Base-by-base conservation (phyloP, 2,329 filamentous ascomycete genomes). In the Scedosporium apiospermum region DNA sequence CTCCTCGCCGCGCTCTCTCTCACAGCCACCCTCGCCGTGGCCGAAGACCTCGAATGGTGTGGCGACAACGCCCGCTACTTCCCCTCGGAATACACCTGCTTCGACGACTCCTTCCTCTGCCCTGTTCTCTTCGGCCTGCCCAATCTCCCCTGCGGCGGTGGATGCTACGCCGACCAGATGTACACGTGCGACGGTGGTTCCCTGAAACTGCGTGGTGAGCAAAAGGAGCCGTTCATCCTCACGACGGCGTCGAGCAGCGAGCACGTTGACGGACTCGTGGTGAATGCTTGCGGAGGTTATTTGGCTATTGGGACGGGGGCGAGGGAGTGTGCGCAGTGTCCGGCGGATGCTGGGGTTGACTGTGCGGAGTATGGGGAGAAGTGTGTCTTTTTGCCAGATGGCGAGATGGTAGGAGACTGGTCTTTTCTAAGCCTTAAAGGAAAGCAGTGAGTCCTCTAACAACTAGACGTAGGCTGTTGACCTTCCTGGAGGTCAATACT, bases 71-170 rank as follows among this genome's bases (percentile, higher is more conserved):
- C 46, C 12, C 58, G 38, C 23, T 63, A 63, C 58, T 63, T 44
- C 41, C 62, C 62, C 6, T 41, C 27, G 6, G 62, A 63, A 49
- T 63, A 63, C 62, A 58, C 62, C 46, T 63, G 62, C 58, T 63
- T 60, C 51, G 58, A 61, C 53, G 49, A 58, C 57, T 30, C 27
- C 18, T 57, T 41, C 21, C 30, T 63, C 16, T 63, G 62, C 58
- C 62, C 62, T 21, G 57, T 61, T 12, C 7, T 21, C 21, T 60
- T 61, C 62, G 62, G 62, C 18, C 34, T 61, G 7, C 58, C 62
- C 26, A 63, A 34, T 12, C 51, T 46, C 6, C 58, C 62, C 7
- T 63, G 62, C 34, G 34, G 34, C 27, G 58, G 57, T 9, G 62
- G 41, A 12, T 63, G 62, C 38, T 63, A 61, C 58, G 46, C 51